Percentiles rank a stretch among this genome's conserved stretches.
phyloP scores from a whole-genome alignment of 306 rosid genomes.

The Malus asiatica region DNA sequence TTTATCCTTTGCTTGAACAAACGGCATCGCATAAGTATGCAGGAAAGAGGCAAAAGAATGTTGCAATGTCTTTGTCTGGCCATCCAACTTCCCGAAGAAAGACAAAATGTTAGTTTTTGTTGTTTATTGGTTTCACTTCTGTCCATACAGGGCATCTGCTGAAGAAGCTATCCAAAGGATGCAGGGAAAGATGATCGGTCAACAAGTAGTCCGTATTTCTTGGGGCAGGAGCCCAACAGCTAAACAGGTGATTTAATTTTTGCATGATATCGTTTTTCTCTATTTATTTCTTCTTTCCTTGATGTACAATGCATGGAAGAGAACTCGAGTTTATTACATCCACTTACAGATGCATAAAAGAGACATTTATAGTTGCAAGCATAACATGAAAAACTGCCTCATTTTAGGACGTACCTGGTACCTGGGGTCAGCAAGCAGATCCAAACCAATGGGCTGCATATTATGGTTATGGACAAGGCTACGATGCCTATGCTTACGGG shows the following conservation, averaged over 20 bases:
- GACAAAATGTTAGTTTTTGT: background rate
- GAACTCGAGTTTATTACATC: background rate
- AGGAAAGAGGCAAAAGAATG: constrained; percentile 2
- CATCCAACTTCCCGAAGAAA: background rate
- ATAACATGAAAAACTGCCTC: background rate
- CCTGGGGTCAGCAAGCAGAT: constrained; percentile 76
- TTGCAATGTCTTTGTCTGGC: background rate
- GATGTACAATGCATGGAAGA: no score
- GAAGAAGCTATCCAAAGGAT: constrained; percentile 85
- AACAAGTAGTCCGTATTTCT: constrained; percentile 68
- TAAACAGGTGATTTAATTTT: constrained; percentile 59
- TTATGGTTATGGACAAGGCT: constrained; percentile 86
- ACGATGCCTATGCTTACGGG: constrained; percentile 72
- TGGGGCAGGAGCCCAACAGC: constrained; percentile 72
- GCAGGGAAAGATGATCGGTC: constrained; percentile 85
- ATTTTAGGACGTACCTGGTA: constrained; percentile 52
- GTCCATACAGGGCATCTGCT: constrained; percentile 57
- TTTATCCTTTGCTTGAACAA: background rate
- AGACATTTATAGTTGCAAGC: background rate
- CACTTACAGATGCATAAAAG: background rate
- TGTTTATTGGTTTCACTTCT: constrained; percentile 5
- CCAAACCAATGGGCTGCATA: constrained; percentile 74
- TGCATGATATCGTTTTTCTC: background rate
- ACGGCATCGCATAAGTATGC: background rate
- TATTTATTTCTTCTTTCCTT: background rate